Base-by-base conservation (phyloP, 495 filamentous ascomycete species). In the Neurospora sp. region DNA sequence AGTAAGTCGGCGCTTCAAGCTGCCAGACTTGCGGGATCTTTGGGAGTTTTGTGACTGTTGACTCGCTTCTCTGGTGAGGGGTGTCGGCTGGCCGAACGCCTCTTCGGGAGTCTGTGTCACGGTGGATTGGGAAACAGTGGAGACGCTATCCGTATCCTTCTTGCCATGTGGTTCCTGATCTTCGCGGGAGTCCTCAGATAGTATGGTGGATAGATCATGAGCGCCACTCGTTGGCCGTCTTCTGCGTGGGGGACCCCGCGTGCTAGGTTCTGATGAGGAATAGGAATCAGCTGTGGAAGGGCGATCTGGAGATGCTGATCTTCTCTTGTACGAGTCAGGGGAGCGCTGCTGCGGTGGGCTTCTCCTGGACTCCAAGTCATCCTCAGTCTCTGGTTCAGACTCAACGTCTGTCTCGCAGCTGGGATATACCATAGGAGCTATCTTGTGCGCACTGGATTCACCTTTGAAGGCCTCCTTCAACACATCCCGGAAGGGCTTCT, bases 181-280 rank as follows among this genome's bases (percentile, higher is more conserved):
- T 66, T 66, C 88, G 76, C 89, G 85, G 3, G 89, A 89, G 74
- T 91, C 90, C 72, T 84, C 82, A 0, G 92, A 92, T 10, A 87
- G 84, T 71, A 93, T 93, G 0, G 92, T 93, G n/a, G 92, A 93
- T 37, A 94, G 82, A 73, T 88, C 87, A 76, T 92, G 88, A n/a
- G 83, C 77, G 8, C 90, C 90, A 18, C 87, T 92, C 18, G 85
- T 89, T 2, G 92, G 91, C 73, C 87, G 88, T 62, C 84, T 85
- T 78, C 85, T 88, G 1, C 87, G 77, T 7, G 70, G 62, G 23
- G 71, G 74, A 20, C 54, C 69, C 44, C 79, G 46, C 69, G 74
- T 76, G 70, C 77, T 76, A 39, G 71, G 70, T 10, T 75, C 74
- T 10, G 79, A 82, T 6, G 78, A 79, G 71, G 60, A 77, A 71